Evolutionary conservation across 139 green algal genomes (phyloP).

Genomic region (Dunaliella sp.): DNA sequence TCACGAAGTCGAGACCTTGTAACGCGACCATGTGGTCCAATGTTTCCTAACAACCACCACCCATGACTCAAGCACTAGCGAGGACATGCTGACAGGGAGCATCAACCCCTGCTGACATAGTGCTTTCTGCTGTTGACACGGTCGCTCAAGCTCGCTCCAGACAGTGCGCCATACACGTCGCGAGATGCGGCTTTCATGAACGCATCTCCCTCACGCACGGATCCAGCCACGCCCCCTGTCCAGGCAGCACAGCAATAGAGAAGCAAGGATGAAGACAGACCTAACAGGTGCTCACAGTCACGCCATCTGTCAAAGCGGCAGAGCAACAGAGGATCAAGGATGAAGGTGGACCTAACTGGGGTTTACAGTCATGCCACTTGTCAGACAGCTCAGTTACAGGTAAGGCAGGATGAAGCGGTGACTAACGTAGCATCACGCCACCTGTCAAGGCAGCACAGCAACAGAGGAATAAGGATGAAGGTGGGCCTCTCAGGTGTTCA

Average conservation of each 20-base stretch:
- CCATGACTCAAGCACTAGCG: too few relatives aligned
- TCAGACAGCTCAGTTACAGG: too few relatives aligned
- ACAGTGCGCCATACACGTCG: slow-evolving; percentile 47
- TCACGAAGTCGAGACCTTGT: too few relatives aligned
- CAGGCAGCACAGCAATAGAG: not conserved
- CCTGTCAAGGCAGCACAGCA: not conserved
- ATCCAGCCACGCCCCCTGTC: slow-evolving; percentile 10
- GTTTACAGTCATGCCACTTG: too few relatives aligned
- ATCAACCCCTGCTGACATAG: slow-evolving; percentile 22
- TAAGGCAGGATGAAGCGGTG: too few relatives aligned
- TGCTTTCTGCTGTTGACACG: slow-evolving; percentile 50
- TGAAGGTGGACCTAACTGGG: too few relatives aligned
- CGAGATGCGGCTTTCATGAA: slow-evolving; percentile 39
- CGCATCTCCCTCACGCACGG: slow-evolving; percentile 37
- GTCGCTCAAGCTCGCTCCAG: slow-evolving; percentile 33
- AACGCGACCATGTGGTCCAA: too few relatives aligned
- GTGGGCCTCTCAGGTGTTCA: too few relatives aligned
- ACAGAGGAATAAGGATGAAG: not conserved
- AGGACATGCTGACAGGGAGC: not conserved
- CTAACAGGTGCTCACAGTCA: too few relatives aligned
- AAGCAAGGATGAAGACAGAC: not conserved
- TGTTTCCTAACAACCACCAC: too few relatives aligned
- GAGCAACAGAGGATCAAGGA: not conserved
- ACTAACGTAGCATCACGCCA: too few relatives aligned
- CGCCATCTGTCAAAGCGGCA: not conserved